A percentile compares a stretch with the other conserved stretches of the same genome.
Evolutionary conservation across 83 land plant genomes (phyloP).

Genomic region (Picea abies): DNA sequence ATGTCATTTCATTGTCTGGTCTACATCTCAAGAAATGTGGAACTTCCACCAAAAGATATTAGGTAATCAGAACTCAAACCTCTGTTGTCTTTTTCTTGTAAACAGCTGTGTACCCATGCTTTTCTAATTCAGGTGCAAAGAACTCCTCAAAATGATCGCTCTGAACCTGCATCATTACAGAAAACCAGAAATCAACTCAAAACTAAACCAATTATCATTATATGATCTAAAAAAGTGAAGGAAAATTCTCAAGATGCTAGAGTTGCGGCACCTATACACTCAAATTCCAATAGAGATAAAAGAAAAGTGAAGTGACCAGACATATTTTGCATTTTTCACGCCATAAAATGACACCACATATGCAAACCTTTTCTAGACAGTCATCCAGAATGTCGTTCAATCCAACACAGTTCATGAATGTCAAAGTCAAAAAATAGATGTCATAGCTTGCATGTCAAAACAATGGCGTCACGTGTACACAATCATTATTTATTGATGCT

Average conservation of each 20-base stretch:
- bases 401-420: too few species aligned
- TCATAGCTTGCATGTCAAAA: not conserved
- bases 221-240: not conserved
- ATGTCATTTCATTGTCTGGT: conserved; percentile 1
- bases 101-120: conserved; percentile 64
- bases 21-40: not conserved
- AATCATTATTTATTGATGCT: not conserved
- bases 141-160: conserved; percentile 67
- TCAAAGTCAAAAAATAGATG: not conserved
- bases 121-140: conserved; percentile 55
- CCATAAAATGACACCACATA: too few species aligned
- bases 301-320: too few species aligned
- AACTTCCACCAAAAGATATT: not conserved
- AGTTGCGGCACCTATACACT: not conserved
- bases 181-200: not conserved
- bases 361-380: too few species aligned
- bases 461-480: not conserved
- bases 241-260: too few species aligned
- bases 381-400: too few species aligned
- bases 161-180: conserved; percentile 41
- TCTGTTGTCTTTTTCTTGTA: conserved; percentile 86
- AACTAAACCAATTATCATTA: not conserved
- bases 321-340: too few species aligned
- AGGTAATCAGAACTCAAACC: conserved; percentile 37
- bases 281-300: not conserved